phyloP scores from a whole-genome alignment of 2,329 filamentous ascomycete species.

The Celoporthe dispersa region DNA sequence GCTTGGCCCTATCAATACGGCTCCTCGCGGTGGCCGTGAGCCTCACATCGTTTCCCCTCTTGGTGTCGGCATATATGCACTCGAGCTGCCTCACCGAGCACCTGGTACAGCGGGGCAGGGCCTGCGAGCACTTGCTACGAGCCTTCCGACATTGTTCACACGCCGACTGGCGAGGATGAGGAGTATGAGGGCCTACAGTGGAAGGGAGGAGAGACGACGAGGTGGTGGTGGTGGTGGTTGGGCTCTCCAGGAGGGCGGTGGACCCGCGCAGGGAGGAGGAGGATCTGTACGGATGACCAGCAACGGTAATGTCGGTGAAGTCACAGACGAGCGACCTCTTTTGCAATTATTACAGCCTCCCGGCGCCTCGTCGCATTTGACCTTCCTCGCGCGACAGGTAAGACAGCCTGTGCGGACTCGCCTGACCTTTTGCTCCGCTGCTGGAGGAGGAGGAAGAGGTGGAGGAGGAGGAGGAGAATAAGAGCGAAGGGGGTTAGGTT shows the following conservation, averaged over 20 bases:
- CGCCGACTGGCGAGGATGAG: slow-evolving; percentile 3
- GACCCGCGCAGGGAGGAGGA: not conserved
- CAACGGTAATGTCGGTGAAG: not conserved
- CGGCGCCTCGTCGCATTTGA: slow-evolving; percentile 18
- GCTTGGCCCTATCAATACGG: slow-evolving; percentile 8
- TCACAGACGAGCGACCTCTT: slow-evolving; percentile 6
- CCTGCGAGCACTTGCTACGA: slow-evolving; percentile 9
- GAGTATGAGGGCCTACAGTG: not conserved
- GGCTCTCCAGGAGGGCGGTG: no score
- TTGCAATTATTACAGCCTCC: slow-evolving; percentile 25
- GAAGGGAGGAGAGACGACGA: not conserved
- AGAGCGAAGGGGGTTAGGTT: no score
- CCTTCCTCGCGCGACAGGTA: slow-evolving; percentile 22
- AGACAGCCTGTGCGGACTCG: slow-evolving; percentile 20
- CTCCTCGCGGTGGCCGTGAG: not conserved
- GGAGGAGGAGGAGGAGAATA: not conserved
- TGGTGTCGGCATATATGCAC: not conserved
- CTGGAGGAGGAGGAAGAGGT: not conserved
- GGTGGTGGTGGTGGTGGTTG: not conserved
- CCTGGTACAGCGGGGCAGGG: slow-evolving; percentile 1
- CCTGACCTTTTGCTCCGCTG: not conserved
- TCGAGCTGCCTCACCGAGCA: slow-evolving; percentile 10
- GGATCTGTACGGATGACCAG: not conserved
- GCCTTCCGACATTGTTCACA: slow-evolving; percentile 13
- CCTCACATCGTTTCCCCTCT: not conserved